These are phyloP conservation scores for Boletus rufocinnamomeus DNA, from an alignment of 768 basidiomycete genomes.

Conservation along the genomic window DNA sequence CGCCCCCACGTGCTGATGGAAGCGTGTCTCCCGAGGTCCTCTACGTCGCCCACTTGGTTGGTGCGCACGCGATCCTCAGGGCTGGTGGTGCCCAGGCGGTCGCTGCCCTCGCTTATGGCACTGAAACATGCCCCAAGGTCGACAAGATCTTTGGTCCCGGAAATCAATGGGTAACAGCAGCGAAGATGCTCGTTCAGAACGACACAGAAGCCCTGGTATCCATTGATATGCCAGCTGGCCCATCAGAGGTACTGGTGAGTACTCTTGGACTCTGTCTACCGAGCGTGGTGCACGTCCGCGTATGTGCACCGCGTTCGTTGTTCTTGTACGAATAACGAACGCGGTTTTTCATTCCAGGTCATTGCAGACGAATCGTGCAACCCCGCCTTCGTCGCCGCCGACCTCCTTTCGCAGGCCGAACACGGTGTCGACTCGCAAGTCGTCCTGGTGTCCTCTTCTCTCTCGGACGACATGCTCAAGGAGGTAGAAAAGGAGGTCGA, in stretches of 20 bases:
- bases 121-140: slow-evolving; percentile 92
- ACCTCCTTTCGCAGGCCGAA: slow-evolving; percentile 96
- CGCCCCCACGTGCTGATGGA: slow-evolving; percentile 93
- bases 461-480: slow-evolving; percentile 61
- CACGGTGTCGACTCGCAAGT: slow-evolving; percentile 99
- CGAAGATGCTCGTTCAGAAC: slow-evolving; percentile 99
- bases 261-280: not conserved
- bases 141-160: slow-evolving; percentile 99
- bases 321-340: slow-evolving; percentile 39
- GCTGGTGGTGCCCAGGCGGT: slow-evolving; percentile 97
- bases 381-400: slow-evolving; percentile 92
- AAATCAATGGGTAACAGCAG: slow-evolving; percentile 99
- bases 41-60: slow-evolving; percentile 91
- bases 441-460: slow-evolving; percentile 80
- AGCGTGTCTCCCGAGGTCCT: slow-evolving; percentile 95
- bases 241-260: slow-evolving; percentile 90
- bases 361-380: slow-evolving; percentile 88
- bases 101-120: slow-evolving; percentile 96
- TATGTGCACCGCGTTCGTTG: slow-evolving; percentile 53
- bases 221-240: slow-evolving; percentile 99
- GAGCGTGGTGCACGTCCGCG: slow-evolving; percentile 65
- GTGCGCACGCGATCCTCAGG: slow-evolving; percentile 87
- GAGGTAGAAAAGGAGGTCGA: slow-evolving; percentile 86
- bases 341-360: slow-evolving; percentile 55
- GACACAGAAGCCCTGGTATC: slow-evolving; percentile 95